phyloP scores from a whole-genome alignment of 768 basidiomycete genomes.

The Daedaleopsis sinensis region DNA sequence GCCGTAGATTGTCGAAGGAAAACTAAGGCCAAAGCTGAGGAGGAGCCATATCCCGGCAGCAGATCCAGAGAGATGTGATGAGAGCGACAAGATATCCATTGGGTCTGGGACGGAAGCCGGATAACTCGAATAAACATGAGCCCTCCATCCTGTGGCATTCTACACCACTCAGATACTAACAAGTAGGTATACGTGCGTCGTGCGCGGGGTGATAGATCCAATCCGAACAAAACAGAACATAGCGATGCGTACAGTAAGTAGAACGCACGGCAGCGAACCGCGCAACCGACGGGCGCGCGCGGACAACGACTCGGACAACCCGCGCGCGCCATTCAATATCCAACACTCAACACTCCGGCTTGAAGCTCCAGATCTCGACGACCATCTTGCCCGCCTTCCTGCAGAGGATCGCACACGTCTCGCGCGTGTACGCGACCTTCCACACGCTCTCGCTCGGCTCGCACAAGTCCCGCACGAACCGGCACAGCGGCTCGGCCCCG shows the following conservation, averaged over 20 bases:
- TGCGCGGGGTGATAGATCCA: too few relatives aligned
- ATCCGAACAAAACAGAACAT: background rate
- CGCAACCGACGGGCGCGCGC: background rate
- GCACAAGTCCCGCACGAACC: slow-evolving; percentile 74
- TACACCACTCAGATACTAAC: too few relatives aligned
- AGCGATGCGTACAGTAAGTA: background rate
- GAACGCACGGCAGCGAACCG: background rate
- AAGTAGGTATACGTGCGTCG: too few relatives aligned
- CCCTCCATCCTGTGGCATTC: too few relatives aligned
- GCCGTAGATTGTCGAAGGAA: too few relatives aligned
- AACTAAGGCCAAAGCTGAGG: too few relatives aligned
- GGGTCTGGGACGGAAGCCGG: too few relatives aligned
- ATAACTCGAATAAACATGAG: too few relatives aligned
- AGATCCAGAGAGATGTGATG: too few relatives aligned
- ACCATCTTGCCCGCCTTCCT: slow-evolving; percentile 80
- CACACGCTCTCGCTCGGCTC: slow-evolving; percentile 83
- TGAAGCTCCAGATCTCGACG: slow-evolving; percentile 85
- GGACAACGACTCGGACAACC: too few relatives aligned
- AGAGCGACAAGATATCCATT: too few relatives aligned
- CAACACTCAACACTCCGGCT: slow-evolving; percentile 35
- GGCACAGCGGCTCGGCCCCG: slow-evolving; percentile 33
- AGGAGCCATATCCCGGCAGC: too few relatives aligned
- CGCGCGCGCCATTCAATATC: background rate
- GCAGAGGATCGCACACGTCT: slow-evolving; percentile 81
- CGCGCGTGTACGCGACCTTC: slow-evolving; percentile 77